phyloP scores from a whole-genome alignment of 2,329 filamentous ascomycete species.

The Fonsecaea pedrosoi region DNA sequence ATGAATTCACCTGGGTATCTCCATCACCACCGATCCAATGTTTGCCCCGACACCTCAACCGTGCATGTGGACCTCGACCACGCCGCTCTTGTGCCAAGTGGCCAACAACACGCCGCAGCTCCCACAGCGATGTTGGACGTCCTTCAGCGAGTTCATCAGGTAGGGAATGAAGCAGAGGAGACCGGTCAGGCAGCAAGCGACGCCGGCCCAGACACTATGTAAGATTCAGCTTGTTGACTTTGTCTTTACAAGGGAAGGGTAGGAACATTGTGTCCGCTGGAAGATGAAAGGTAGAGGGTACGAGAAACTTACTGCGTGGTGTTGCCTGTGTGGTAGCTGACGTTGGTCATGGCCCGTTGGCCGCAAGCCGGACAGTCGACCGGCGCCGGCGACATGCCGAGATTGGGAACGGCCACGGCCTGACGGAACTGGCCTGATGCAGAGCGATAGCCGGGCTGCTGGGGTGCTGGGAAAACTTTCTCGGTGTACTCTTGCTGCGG shows the following conservation, averaged over 20 bases:
- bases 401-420: not conserved
- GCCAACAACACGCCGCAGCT: slow-evolving; percentile 1
- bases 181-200: slow-evolving; percentile 1
- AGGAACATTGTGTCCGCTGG: too few relatives aligned
- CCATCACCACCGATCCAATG: not conserved
- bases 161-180: slow-evolving; percentile 3
- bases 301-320: slow-evolving; percentile 2
- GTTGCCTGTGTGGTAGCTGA: slow-evolving; percentile 1
- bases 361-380: not conserved
- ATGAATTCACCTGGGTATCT: not conserved
- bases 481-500: not conserved
- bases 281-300: not conserved
- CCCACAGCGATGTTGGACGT: slow-evolving; percentile 1
- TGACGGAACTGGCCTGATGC: not conserved
- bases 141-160: slow-evolving; percentile 5
- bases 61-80: slow-evolving; percentile 6
- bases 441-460: not conserved
- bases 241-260: not conserved
- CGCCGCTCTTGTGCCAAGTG: slow-evolving; percentile 2
- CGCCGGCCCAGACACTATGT: not conserved
- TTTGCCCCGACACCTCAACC: not conserved
- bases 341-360: not conserved
- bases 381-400: not conserved
- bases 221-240: not conserved
- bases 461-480: not conserved